Percentiles rank a stretch among this genome's conserved stretches.
Conservation (phyloP, 805 yeast species). For the Myxozyma nipponensis region DNA sequence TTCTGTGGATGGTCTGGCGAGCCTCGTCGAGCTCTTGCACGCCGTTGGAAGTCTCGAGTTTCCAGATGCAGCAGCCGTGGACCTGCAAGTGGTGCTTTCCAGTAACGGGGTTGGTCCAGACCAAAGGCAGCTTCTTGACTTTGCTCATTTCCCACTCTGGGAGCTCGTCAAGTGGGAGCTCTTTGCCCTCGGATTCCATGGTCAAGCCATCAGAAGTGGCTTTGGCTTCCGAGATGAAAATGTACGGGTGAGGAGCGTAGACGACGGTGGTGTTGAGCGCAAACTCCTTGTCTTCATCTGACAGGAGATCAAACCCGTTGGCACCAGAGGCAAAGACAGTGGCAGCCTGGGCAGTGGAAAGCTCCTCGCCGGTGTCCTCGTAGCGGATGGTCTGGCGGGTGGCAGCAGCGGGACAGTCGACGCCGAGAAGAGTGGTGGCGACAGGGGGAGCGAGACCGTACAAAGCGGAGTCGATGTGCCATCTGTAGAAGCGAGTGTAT, state of each 20-base stretch:
- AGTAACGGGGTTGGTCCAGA: constrained; percentile 89
- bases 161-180: constrained; percentile 58
- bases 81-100: constrained; percentile 78
- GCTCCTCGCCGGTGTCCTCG: constrained; percentile 59
- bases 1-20: constrained; percentile 61
- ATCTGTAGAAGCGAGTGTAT: constrained; percentile 79
- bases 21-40: constrained; percentile 66
- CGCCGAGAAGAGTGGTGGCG: constrained; percentile 78
- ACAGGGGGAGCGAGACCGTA: constrained; percentile 84
- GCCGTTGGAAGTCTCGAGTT: constrained; percentile 55
- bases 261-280: constrained; percentile 77
- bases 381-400: constrained; percentile 52
- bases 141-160: constrained; percentile 82
- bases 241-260: constrained; percentile 91
- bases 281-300: constrained; percentile 65
- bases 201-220: constrained; percentile 86
- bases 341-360: constrained; percentile 75
- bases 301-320: constrained; percentile 62
- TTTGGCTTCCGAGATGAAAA: constrained; percentile 70
- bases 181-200: constrained; percentile 77
- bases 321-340: constrained; percentile 88
- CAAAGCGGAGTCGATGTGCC: constrained; percentile 91
- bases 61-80: constrained; percentile 82
- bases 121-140: constrained; percentile 74
- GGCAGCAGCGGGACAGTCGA: constrained; percentile 68